phyloP scores from a whole-genome alignment of 108 stramenopile genomes.

The Craspedostauros australis region DNA sequence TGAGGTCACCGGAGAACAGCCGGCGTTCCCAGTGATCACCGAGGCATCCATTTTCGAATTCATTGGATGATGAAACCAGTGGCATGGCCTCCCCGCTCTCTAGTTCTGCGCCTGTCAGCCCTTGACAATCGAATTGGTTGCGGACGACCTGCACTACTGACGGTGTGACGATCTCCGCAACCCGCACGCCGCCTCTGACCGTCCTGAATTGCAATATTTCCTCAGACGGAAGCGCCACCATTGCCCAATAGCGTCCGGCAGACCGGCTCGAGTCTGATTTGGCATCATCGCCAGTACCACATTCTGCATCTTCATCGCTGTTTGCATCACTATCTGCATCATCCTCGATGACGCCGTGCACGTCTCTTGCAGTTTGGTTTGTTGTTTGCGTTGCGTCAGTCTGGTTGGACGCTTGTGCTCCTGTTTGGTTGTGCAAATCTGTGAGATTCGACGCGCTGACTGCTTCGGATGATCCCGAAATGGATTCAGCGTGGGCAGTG shows the following conservation, averaged over 20 bases:
- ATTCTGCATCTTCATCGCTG: too few relatives aligned
- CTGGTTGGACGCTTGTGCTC: too few relatives aligned
- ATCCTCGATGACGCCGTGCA: too few relatives aligned
- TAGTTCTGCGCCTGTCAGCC: conserved; percentile 66
- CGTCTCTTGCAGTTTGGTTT: too few relatives aligned
- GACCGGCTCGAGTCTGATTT: too few relatives aligned
- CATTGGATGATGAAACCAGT: conserved; percentile 16
- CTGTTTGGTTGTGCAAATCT: too few relatives aligned
- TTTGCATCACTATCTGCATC: too few relatives aligned
- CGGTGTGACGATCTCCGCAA: conserved; percentile 71
- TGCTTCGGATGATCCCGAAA: too few relatives aligned
- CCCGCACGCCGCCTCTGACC: conserved; percentile 71
- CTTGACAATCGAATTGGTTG: conserved; percentile 80
- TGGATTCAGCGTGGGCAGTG: too few relatives aligned
- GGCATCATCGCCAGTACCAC: too few relatives aligned
- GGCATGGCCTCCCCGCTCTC: conserved; percentile 44
- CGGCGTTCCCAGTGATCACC: conserved; percentile 82
- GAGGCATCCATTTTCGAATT: conserved; percentile 33
- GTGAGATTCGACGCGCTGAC: too few relatives aligned
- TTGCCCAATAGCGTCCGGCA: conserved; percentile 18
- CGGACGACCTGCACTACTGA: conserved; percentile 66
- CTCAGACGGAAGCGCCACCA: conserved; percentile 55
- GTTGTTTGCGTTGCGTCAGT: too few relatives aligned
- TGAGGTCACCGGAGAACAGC: conserved; percentile 61
- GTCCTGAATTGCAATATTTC: conserved; percentile 55